phyloP scores from a whole-genome alignment of 208 protist species.

The Histomonas meleagridis region DNA sequence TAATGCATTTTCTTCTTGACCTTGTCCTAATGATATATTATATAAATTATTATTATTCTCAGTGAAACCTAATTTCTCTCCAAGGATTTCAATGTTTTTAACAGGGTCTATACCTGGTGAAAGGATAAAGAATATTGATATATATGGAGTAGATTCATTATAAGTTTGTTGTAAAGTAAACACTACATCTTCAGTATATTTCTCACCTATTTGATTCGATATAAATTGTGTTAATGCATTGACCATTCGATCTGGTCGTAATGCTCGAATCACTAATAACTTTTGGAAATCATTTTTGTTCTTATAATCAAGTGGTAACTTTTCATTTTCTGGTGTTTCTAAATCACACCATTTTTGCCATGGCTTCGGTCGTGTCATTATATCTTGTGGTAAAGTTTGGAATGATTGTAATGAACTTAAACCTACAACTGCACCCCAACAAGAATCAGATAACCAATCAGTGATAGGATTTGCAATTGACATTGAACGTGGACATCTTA shows the following conservation, averaged over 20 bases:
- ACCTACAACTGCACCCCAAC: constrained; percentile 51
- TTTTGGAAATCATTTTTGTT: constrained; percentile 79
- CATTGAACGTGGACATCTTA: background rate
- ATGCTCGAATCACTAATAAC: constrained; percentile 74
- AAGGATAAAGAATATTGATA: constrained; percentile 94
- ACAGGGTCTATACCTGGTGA: constrained; percentile 92
- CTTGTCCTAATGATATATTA: constrained; percentile 90
- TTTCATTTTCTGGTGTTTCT: constrained; percentile 58
- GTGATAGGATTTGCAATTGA: constrained; percentile 53
- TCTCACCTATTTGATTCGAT: constrained; percentile 68
- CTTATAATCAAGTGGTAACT: constrained; percentile 67
- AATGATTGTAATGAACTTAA: constrained; percentile 57
- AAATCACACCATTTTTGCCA: constrained; percentile 60
- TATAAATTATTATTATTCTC: constrained; percentile 78
- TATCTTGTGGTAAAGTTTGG: constrained; percentile 54
- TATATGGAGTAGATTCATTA: constrained; percentile 73
- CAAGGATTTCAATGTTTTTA: constrained; percentile 70
- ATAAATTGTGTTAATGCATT: constrained; percentile 79
- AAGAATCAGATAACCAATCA: constrained; percentile 51
- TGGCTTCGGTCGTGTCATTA: constrained; percentile 58
- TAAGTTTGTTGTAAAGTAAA: constrained; percentile 69
- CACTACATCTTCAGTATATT: constrained; percentile 75
- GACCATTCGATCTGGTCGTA: constrained; percentile 80
- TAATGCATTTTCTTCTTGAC: constrained; percentile 87
- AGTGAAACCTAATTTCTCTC: constrained; percentile 75